These are phyloP conservation scores for Knufia petricola DNA, from an alignment of 2,329 filamentous ascomycete species.

Conservation along the genomic window DNA sequence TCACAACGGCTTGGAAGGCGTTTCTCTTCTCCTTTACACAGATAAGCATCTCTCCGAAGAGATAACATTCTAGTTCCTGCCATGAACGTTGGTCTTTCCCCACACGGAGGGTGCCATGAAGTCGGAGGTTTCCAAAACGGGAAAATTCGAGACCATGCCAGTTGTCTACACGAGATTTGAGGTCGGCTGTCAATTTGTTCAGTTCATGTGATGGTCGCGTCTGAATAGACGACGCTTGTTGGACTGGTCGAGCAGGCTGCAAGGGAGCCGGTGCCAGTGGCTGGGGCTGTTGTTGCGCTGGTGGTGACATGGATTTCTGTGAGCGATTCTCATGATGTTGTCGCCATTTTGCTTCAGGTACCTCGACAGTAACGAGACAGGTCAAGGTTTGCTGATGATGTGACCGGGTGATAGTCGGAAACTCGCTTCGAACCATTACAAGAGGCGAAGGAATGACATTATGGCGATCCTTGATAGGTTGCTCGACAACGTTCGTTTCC, in stretches of 20 bases:
- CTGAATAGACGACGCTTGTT: slow-evolving; percentile 5
- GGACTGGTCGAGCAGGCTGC: slow-evolving; percentile 30
- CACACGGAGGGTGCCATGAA: slow-evolving; percentile 83
- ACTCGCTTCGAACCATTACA: slow-evolving; percentile 94
- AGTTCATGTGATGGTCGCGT: slow-evolving; percentile 69
- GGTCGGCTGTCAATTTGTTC: slow-evolving; percentile 74
- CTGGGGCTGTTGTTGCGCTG: slow-evolving; percentile 15
- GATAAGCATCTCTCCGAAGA: slow-evolving; percentile 98
- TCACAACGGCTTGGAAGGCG: slow-evolving; percentile 57
- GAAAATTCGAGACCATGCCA: slow-evolving; percentile 92
- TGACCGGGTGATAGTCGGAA: slow-evolving; percentile 83
- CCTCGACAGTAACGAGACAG: slow-evolving; percentile 87
- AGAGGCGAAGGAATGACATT: slow-evolving; percentile 85
- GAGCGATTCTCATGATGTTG: slow-evolving; percentile 66
- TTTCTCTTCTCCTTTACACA: slow-evolving; percentile 96
- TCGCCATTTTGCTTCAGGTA: slow-evolving; percentile 84
- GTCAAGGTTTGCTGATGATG: slow-evolving; percentile 91
- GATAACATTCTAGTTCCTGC: slow-evolving; percentile 95
- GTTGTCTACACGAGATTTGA: slow-evolving; percentile 85
- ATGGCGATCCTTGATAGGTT: slow-evolving; percentile 52
- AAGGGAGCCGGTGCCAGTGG: slow-evolving; percentile 45
- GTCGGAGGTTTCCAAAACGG: slow-evolving; percentile 76
- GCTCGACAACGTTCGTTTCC: slow-evolving; percentile 73
- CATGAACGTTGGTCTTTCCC: slow-evolving; percentile 94
- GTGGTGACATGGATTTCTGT: slow-evolving; percentile 43